Base-by-base conservation (phyloP, 805 yeast genomes). In the Scheffersomyces stipitis region DNA sequence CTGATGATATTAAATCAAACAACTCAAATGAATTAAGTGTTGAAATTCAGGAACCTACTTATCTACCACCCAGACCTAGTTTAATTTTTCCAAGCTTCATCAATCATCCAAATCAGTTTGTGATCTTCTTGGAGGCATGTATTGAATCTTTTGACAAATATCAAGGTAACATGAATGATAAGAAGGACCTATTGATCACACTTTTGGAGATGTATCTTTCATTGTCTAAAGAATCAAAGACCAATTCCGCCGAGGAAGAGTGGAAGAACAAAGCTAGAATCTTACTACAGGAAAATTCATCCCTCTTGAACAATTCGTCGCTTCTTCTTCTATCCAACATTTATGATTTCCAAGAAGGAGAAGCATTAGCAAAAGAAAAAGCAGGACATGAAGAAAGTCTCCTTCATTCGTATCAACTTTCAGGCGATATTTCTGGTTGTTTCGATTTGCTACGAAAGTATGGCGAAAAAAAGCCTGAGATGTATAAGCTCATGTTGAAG, bases 121-220 rank as follows among this genome's bases (percentile, higher is more conserved):
- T 90, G 17, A 85, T 86, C 5, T 93, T 93, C 45, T 60, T 93
- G 38, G 99, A 93, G 56, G 97, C 98, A 0, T 88, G 96, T 49
- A 62, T 89, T 12, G 86, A 83, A 48, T 73, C 85, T 9, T 86
- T 86, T 53, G 89, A 83, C 37, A 74, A 73, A 38, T 86, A 81
- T 52, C 93, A 85, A 36, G 91, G 93, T 0, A 71, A 76, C 34
- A 60, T 60, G 4, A 77, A 75, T 43, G 96, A 91, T 51, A 78
- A 81, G 47, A 75, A 75, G 34, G 95, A 83, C 31, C 71, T 91
- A 30, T 66, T 86, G 37, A 78, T 86, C 2, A 87, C 97, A 0
- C 66, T 91, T 26, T 85, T 81, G 51, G 97, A 91, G 51, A 70
- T 87, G 69, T 93, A 91, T 49, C 62, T 90, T 26, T 70, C 81